Conservation (phyloP, 1,284 basidiomycete species). For the Leccinum solheimii region DNA sequence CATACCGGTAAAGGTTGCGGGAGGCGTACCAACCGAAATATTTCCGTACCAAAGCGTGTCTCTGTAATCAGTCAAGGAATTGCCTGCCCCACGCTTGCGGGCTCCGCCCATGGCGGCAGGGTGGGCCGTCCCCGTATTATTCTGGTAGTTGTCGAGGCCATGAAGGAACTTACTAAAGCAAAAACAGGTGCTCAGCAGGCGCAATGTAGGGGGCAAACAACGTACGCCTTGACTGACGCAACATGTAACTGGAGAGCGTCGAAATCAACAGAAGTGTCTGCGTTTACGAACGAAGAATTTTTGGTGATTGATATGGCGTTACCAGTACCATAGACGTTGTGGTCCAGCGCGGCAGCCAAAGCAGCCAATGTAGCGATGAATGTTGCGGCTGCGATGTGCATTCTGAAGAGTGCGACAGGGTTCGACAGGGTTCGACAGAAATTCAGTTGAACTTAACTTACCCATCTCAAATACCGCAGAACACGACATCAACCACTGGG, state of each 20-base stretch:
- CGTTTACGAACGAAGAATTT: slow-evolving; percentile 2
- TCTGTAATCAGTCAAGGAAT: slow-evolving; percentile 26
- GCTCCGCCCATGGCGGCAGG: background rate
- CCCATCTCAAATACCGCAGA: background rate
- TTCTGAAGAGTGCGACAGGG: background rate
- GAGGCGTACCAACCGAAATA: slow-evolving; percentile 37
- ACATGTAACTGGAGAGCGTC: slow-evolving; percentile 10
- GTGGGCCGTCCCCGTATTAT: slow-evolving; percentile 16
- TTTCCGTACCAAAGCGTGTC: slow-evolving; percentile 31
- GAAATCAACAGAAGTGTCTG: slow-evolving; percentile 12
- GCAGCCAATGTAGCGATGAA: background rate
- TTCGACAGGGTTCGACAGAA: background rate
- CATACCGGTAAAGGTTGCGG: slow-evolving; percentile 17
- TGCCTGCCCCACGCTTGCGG: slow-evolving; percentile 1
- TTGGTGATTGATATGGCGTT: slow-evolving; percentile 15
- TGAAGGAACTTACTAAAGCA: slow-evolving; percentile 14
- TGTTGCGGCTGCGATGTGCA: background rate
- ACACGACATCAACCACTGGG: background rate
- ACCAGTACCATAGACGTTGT: background rate
- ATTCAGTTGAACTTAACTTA: background rate
- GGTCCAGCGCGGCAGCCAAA: background rate
- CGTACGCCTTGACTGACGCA: slow-evolving; percentile 10
- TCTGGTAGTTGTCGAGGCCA: slow-evolving; percentile 13
- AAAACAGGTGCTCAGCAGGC: background rate
- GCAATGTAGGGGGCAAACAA: background rate